Percentiles rank a stretch among this genome's conserved stretches.
These are phyloP conservation scores for Artemisia tridentata DNA, from an alignment of 129 eudicot genomes.

Conservation along the genomic window DNA sequence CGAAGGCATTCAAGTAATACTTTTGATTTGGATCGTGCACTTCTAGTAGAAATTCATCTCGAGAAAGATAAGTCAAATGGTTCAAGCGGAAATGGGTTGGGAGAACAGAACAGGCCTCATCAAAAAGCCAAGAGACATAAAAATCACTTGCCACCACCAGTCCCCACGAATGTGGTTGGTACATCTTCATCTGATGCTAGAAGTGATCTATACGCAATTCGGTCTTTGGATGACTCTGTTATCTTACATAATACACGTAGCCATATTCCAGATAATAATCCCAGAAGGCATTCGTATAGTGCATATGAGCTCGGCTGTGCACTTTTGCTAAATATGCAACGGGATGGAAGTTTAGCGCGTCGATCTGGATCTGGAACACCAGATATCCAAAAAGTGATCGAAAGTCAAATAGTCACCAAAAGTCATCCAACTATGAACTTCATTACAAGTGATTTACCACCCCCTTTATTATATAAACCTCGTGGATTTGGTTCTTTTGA, in stretches of 20 bases:
- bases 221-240: slow-evolving; percentile 24
- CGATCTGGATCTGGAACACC: slow-evolving; percentile 35
- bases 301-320: slow-evolving; percentile 32
- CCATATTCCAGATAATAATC: slow-evolving; percentile 20
- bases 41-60: slow-evolving; percentile 25
- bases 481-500: slow-evolving; percentile 12
- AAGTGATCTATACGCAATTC: slow-evolving; percentile 10
- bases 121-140: slow-evolving; percentile 31
- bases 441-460: slow-evolving; percentile 6
- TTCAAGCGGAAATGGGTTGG: slow-evolving; percentile 19
- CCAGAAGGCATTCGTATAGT: slow-evolving; percentile 36
- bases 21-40: slow-evolving; percentile 31
- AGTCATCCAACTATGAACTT: slow-evolving; percentile 5
- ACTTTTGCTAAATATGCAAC: slow-evolving; percentile 30
- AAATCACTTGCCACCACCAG: slow-evolving; percentile 20
- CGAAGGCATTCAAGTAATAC: slow-evolving; percentile 34
- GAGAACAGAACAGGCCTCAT: slow-evolving; percentile 36
- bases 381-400: slow-evolving; percentile 1
- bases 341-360: slow-evolving; percentile 16
- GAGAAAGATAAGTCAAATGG: slow-evolving; percentile 21
- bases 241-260: slow-evolving; percentile 10
- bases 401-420: not conserved
- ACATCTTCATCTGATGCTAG: slow-evolving; percentile 18
- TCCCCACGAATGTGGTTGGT: slow-evolving; percentile 8
- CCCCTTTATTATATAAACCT: slow-evolving; percentile 8